Evolutionary conservation across 768 basidiomycete genomes (phyloP), one percentile per base, ranked within the genome.

Genomic region (Naganishia vaughanmartiniae): DNA sequence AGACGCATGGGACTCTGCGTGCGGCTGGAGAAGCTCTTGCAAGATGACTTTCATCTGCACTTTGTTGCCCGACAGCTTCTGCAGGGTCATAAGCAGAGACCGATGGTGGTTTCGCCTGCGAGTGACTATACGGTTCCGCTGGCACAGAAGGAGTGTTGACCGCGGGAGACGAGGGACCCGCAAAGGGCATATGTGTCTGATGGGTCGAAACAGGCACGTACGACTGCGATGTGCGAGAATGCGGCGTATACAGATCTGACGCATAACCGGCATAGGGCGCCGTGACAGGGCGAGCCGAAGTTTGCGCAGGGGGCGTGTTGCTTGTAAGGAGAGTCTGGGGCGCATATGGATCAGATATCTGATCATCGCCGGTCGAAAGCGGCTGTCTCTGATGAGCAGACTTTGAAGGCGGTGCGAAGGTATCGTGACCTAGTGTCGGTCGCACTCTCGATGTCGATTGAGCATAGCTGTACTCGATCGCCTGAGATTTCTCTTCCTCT

Each of bases 1-100:
- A 89, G 67, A 93, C 83, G 36, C 93, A 84, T 0, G 93, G 93
- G 6, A 72, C 55, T 45, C 56, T 31, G 5, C 63, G n/a, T 14
- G 66, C 71, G 15, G 19, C 54, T 14, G 39, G 33, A 14, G 66
- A 67, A 21, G 67, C 63, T 30, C 71, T 54, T 21, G 46, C 67
- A 24, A 72, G 67, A 12, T 48, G 56, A 28, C 68, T 58, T 26
- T 66, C 67, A 10, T 55, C 65, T 14, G 55, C 15, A 26, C 24
- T 60, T 19, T 15, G 26, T 17, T n/a, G 42, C 1, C 10, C 28
- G 30, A 26, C 24, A 12, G 45, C 51, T 24, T 28, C 39, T 6
- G 39, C 48, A 21, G 71, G 71, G n/a, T 65, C 67, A 28, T 72
- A 72, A 11, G 54, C 54, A 33, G 69, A 70, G 21, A 31, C 54